phyloP scores from a whole-genome alignment of 257 asterid species.

The Solanum appendiculatum region DNA sequence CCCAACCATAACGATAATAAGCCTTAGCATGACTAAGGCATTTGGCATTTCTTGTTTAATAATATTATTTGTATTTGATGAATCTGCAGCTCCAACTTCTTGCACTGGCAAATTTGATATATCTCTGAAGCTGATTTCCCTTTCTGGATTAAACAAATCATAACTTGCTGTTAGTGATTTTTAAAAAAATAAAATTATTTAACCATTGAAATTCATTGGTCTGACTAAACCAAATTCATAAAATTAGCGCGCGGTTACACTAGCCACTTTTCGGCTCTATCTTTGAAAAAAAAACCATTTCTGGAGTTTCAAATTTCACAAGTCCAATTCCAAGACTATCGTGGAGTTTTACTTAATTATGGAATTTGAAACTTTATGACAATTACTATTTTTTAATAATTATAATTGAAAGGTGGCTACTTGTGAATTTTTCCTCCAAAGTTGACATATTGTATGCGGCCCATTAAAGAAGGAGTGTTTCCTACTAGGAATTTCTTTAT shows the following conservation, averaged over 20 bases:
- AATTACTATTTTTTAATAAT: background rate
- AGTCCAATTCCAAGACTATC: background rate
- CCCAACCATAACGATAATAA: slow-evolving; percentile 46
- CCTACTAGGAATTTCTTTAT: background rate
- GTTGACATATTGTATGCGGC: rapidly evolving
- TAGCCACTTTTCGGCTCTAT: background rate
- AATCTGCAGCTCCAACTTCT: slow-evolving; percentile 5
- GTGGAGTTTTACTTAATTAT: background rate
- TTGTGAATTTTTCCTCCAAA: background rate
- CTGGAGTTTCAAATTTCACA: background rate
- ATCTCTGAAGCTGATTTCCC: slow-evolving; percentile 69
- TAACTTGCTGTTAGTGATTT: background rate
- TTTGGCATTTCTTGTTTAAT: slow-evolving; percentile 51
- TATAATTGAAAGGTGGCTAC: background rate
- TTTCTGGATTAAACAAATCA: slow-evolving; percentile 20
- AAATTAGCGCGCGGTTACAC: background rate
- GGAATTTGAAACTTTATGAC: background rate
- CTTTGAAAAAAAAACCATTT: background rate
- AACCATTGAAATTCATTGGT: background rate
- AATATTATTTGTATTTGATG: background rate
- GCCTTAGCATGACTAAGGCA: slow-evolving; percentile 46
- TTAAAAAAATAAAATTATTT: background rate
- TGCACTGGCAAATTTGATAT: slow-evolving; percentile 24
- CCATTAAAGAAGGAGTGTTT: background rate
- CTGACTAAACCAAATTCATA: background rate